A percentile compares a stretch with the other conserved stretches of the same genome.
phyloP scores from a whole-genome alignment of 495 filamentous ascomycete species.

The Parachaetomium inaequale region DNA sequence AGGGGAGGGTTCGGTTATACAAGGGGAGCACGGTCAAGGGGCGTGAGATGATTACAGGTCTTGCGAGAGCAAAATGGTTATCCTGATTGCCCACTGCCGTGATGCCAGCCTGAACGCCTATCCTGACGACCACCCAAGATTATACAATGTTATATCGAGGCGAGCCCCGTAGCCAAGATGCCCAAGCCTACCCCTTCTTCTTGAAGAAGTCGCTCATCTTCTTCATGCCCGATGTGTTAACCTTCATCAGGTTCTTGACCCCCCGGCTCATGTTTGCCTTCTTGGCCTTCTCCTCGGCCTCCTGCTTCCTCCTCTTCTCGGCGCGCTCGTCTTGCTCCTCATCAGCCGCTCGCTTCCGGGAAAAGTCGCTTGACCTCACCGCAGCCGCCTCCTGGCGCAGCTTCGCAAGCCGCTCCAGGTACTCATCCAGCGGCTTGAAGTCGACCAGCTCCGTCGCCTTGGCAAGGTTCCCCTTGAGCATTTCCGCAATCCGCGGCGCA shows the following conservation, averaged over 20 bases:
- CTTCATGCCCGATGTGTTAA: slow-evolving; percentile 87
- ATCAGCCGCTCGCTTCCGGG: slow-evolving; percentile 62
- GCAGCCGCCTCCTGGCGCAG: slow-evolving; percentile 66
- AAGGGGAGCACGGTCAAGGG: slow-evolving; percentile 21
- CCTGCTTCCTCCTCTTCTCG: slow-evolving; percentile 70
- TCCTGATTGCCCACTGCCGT: not conserved
- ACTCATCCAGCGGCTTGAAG: slow-evolving; percentile 64
- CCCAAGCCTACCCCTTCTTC: slow-evolving; percentile 51
- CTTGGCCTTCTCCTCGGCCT: slow-evolving; percentile 57
- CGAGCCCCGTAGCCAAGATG: not conserved
- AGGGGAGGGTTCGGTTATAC: slow-evolving; percentile 29
- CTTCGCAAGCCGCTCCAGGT: slow-evolving; percentile 59
- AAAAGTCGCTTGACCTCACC: slow-evolving; percentile 67
- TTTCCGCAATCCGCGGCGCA: slow-evolving; percentile 46
- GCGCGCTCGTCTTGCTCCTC: slow-evolving; percentile 76
- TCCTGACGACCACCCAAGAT: slow-evolving; percentile 4
- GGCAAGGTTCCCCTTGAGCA: slow-evolving; percentile 49
- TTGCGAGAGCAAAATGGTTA: slow-evolving; percentile 1
- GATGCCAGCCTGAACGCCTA: slow-evolving; percentile 7
- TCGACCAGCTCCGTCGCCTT: slow-evolving; percentile 45
- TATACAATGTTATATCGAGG: slow-evolving; percentile 6
- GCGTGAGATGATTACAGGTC: slow-evolving; percentile 4
- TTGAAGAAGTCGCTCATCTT: slow-evolving; percentile 94
- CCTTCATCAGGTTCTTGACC: slow-evolving; percentile 78
- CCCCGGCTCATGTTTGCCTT: slow-evolving; percentile 69